phyloP scores from a whole-genome alignment of 495 filamentous ascomycete genomes.

The Podospora australis region DNA sequence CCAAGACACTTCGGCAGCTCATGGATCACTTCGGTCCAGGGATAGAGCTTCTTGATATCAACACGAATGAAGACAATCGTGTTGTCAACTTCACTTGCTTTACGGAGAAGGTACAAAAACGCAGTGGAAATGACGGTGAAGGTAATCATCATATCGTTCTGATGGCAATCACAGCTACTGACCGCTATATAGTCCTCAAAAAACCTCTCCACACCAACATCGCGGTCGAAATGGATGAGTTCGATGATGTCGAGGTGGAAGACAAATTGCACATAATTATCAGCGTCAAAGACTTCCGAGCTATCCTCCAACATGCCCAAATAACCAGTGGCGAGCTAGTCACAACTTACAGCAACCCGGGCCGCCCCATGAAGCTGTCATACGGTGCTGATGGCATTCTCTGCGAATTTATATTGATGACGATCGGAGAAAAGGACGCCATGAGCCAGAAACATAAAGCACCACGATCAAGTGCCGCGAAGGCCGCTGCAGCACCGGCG shows the following conservation, averaged over 20 bases:
- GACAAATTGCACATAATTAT: conserved; percentile 77
- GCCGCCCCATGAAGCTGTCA: conserved; percentile 73
- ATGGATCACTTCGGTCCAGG: conserved; percentile 86
- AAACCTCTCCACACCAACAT: conserved; percentile 91
- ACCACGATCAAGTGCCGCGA: conserved; percentile 23
- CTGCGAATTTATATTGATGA: conserved; percentile 92
- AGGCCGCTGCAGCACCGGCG: conserved; percentile 19
- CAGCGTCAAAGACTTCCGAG: conserved; percentile 90
- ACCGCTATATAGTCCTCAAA: conserved; percentile 55
- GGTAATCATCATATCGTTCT: too few relatives aligned
- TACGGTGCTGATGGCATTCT: conserved; percentile 69
- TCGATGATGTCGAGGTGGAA: conserved; percentile 72
- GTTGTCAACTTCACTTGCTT: conserved; percentile 80
- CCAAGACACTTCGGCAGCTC: conserved; percentile 70
- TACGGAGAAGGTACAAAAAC: conserved; percentile 68
- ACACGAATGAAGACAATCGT: conserved; percentile 51
- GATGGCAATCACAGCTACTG: not conserved
- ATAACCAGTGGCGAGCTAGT: conserved; percentile 62
- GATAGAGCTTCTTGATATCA: conserved; percentile 88
- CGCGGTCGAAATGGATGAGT: conserved; percentile 77
- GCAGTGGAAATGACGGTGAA: conserved; percentile 64
- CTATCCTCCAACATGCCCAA: conserved; percentile 79
- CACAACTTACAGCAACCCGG: conserved; percentile 74
- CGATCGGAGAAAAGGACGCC: conserved; percentile 64
- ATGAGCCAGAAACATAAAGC: conserved; percentile 36